Base-by-base conservation (phyloP, 257 asterid species). In the Haberlea rhodopensis region DNA sequence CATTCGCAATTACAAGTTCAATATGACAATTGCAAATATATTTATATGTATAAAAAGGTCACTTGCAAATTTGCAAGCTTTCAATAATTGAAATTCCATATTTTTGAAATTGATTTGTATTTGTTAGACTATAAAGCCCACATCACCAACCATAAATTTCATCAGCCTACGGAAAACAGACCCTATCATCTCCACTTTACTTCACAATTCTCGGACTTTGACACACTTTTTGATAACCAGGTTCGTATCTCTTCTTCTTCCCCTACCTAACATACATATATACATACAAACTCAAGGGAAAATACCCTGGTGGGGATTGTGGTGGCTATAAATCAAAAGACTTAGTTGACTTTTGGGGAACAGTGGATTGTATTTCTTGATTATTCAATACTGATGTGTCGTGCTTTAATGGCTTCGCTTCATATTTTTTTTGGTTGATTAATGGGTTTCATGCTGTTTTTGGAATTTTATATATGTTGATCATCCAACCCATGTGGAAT, bases 321-420 rank as follows among this genome's bases (percentile, higher is more conserved):
- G 16, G 16, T 31, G 66, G 67, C 22, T 49, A 15, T 48, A 10
- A 60, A 27, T 57, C 48, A 19, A 32, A 40, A 48, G 55, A 57
- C 63, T 27, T 26, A 67, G 71, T 76, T 79, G 75, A 79, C 81
- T 76, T 69, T 79, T 56, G 62, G 70, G 51, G 27, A 6, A 53
- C 59, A 15, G 63, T 61, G 66, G 70, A 62, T 66, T 59, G 58
- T 52, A 73, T 69, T 60, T 76, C 48, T 68, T 58, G 78, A 65
- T 75, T 71, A 56, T 59, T n/a, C 54, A 25, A 11, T 60, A n/a
- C n/a, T n/a, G 71, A 54, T 62, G 59, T n/a, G 48, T 66, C 26
- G 23, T 56, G 74, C 46, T 69, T 64, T 37, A 63, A 53, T 28
- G 31, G 16, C 25, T 23, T 26, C 29, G 10, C 51, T 53, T 21